Conservation (phyloP, 2,329 filamentous ascomycete genomes). For the Aspergillus phoenicis region DNA sequence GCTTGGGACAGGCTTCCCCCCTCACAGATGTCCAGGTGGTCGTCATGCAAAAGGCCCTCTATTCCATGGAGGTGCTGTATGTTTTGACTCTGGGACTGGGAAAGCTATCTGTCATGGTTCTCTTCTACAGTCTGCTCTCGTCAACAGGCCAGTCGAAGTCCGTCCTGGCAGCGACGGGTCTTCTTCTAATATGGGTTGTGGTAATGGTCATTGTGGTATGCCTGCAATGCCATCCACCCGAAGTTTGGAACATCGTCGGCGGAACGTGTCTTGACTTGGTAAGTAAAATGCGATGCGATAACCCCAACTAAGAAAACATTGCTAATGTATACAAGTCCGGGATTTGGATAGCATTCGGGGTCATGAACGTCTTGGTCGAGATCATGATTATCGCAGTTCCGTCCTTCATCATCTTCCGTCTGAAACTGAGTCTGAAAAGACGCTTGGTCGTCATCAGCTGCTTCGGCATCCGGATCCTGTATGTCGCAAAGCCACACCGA, state of each 20-base stretch:
- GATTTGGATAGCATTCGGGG: not conserved
- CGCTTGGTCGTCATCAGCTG: conserved; percentile 9
- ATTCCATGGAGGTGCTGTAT: not conserved
- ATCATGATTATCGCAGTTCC: not conserved
- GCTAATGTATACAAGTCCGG: not conserved
- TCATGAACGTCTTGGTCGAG: conserved; percentile 2
- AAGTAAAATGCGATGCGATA: not conserved
- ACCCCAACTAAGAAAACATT: not conserved
- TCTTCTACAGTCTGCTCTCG: conserved; percentile 4
- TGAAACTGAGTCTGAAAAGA: conserved; percentile 1
- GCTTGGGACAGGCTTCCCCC: not conserved
- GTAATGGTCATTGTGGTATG: not conserved
- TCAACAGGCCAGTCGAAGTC: not conserved
- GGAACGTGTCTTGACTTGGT: conserved; percentile 1
- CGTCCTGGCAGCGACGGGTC: not conserved
- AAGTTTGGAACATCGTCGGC: not conserved
- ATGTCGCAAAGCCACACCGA: not conserved
- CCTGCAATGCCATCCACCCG: not conserved
- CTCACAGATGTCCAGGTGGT: not conserved
- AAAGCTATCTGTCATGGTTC: not conserved
- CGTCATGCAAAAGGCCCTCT: not conserved
- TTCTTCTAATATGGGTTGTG: not conserved
- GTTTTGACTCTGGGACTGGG: conserved; percentile 3
- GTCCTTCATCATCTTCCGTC: not conserved
- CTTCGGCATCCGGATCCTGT: conserved; percentile 1